Conservation (phyloP, 73 alveolate genomes). For the Paramecium primaurelia region DNA sequence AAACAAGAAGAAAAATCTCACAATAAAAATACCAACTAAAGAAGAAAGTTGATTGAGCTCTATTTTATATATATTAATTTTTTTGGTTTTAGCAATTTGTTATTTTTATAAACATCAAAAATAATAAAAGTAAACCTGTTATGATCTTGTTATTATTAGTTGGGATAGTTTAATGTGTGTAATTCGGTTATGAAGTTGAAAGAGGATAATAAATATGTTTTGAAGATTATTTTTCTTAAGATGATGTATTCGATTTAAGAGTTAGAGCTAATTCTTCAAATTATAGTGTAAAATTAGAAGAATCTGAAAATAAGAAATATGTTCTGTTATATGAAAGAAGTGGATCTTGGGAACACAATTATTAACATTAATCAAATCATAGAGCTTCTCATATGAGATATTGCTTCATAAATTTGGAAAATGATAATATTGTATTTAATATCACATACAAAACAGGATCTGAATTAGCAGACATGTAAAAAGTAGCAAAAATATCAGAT, state of each 20-base stretch:
- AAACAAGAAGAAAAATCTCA: constrained; percentile 4
- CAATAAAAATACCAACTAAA: constrained; percentile 21
- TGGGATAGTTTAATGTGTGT: background rate
- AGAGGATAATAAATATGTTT: background rate
- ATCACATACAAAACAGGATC: background rate
- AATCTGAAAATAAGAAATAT: background rate
- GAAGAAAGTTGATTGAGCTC: constrained; percentile 5
- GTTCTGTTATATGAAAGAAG: background rate
- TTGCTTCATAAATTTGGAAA: background rate
- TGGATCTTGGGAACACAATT: background rate
- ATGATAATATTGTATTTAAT: background rate
- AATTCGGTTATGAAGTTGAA: background rate
- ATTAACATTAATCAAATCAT: background rate
- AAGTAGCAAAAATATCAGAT: background rate
- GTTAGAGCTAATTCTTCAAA: background rate
- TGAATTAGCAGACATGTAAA: background rate
- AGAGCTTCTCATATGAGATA: background rate
- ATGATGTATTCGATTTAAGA: constrained; percentile 10
- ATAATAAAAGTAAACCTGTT: background rate
- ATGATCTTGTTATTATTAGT: background rate
- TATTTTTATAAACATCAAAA: background rate
- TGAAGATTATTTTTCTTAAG: background rate
- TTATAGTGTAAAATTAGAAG: background rate
- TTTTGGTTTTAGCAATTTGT: background rate
- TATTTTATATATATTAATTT: background rate